These are phyloP conservation scores for Diaporthe destruens DNA, from an alignment of 2,329 filamentous ascomycete genomes.

Conservation along the genomic window DNA sequence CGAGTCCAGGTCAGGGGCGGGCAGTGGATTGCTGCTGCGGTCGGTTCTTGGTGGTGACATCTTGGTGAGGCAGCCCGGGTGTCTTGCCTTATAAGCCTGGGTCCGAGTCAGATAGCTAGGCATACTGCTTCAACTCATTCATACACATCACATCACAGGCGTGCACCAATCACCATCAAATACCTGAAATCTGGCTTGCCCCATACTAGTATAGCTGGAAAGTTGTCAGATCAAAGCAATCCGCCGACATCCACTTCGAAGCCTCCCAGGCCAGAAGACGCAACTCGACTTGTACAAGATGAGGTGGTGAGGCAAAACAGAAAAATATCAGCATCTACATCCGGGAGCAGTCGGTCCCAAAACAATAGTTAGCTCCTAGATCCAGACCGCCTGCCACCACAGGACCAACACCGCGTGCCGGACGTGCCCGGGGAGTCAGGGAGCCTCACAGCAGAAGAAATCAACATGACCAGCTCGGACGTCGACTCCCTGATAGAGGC, in stretches of 20 bases:
- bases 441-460: constrained; percentile 51
- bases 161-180: neutral
- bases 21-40: neutral
- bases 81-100: neutral
- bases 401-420: constrained; percentile 46
- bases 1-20: neutral
- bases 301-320: constrained; percentile 49
- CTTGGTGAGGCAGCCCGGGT: constrained; percentile 4
- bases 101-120: neutral
- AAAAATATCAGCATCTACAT: constrained; percentile 51
- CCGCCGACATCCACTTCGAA: neutral
- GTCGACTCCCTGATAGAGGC: constrained; percentile 48
- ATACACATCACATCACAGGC: neutral
- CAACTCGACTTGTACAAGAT: neutral
- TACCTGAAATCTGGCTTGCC: neutral
- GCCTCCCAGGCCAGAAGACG: too few relatives aligned
- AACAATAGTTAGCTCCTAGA: constrained; percentile 52
- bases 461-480: constrained; percentile 55
- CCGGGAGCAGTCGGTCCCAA: constrained; percentile 51
- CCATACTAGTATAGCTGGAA: too few relatives aligned
- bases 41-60: constrained; percentile 5
- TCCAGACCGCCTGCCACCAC: constrained; percentile 46
- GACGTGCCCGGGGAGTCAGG: constrained; percentile 47
- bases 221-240: neutral
- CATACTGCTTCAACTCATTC: too few relatives aligned